phyloP scores from a whole-genome alignment of 768 basidiomycete species.

The Termitomyces bulborhizus region DNA sequence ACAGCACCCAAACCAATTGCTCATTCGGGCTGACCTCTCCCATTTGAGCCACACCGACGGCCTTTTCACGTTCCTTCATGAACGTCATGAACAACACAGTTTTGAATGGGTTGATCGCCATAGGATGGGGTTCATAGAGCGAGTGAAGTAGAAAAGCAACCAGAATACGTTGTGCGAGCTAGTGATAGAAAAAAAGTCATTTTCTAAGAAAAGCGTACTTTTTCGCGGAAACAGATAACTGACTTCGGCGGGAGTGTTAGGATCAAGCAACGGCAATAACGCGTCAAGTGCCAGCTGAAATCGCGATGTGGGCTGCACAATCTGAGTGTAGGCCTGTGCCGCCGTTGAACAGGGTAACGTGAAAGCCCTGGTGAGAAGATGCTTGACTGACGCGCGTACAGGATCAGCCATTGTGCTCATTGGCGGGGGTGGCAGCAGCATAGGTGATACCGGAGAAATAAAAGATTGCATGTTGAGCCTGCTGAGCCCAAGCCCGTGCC shows the following conservation, averaged over 20 bases:
- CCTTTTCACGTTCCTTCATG: constrained; percentile 58
- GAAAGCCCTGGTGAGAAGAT: constrained; percentile 61
- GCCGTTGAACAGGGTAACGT: constrained; percentile 72
- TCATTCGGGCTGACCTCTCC: constrained; percentile 57
- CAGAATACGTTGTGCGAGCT: constrained; percentile 72
- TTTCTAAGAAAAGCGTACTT: constrained; percentile 2
- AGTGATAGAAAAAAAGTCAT: constrained; percentile 7
- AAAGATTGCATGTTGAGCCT: constrained; percentile 21
- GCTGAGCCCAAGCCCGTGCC: constrained; percentile 16
- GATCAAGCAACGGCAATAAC: constrained; percentile 66
- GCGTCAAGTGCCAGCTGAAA: constrained; percentile 84
- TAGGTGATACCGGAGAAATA: constrained; percentile 17
- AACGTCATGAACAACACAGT: constrained; percentile 65
- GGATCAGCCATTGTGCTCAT: constrained; percentile 32
- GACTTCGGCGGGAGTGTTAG: constrained; percentile 48
- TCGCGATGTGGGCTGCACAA: constrained; percentile 69
- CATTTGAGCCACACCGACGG: constrained; percentile 42
- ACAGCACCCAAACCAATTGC: constrained; percentile 80
- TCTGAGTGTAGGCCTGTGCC: constrained; percentile 67
- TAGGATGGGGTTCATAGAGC: constrained; percentile 74
- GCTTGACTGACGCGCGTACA: constrained; percentile 57
- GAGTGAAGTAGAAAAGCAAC: constrained; percentile 77
- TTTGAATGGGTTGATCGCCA: constrained; percentile 78
- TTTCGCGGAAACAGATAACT: constrained; percentile 9
- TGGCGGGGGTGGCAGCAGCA: constrained; percentile 10